phyloP scores from a whole-genome alignment of 257 asterid species.

The Solanum corneliomulleri region DNA sequence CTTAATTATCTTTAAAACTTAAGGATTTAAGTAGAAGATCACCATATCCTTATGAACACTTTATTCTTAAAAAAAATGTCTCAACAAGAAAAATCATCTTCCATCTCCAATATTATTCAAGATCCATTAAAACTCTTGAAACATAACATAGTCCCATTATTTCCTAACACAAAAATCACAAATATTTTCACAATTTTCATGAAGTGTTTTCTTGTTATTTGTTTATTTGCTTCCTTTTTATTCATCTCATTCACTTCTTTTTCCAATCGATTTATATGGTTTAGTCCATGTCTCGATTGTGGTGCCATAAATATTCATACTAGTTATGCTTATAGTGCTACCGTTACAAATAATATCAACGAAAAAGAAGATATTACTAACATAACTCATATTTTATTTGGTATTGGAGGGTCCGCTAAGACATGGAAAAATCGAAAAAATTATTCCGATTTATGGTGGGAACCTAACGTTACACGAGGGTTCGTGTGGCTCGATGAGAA shows the following conservation, averaged over 20 bases:
- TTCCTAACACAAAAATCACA: not conserved
- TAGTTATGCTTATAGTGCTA: not conserved
- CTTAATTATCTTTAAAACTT: not conserved
- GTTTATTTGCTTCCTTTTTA: slow-evolving; percentile 19
- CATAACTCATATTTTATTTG: slow-evolving; percentile 62
- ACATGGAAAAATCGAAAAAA: slow-evolving; percentile 62
- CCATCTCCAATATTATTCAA: not conserved
- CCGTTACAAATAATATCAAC: not conserved
- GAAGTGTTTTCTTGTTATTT: slow-evolving; percentile 31
- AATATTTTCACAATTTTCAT: slow-evolving; percentile 17
- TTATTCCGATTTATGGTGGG: slow-evolving; percentile 82
- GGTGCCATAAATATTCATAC: not conserved
- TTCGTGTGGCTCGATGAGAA: slow-evolving; percentile 59
- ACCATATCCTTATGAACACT: not conserved
- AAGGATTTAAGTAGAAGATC: not conserved
- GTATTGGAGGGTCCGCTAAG: slow-evolving; percentile 71
- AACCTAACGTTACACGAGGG: slow-evolving; percentile 59
- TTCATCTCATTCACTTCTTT: slow-evolving; percentile 27
- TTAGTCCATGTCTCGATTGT: slow-evolving; percentile 17
- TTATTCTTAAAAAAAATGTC: not conserved
- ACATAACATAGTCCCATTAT: not conserved
- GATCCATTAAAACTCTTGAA: slow-evolving; percentile 21
- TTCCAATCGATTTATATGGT: slow-evolving; percentile 12
- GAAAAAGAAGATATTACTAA: slow-evolving; percentile 8
- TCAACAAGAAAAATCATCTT: not conserved